Evolutionary conservation across 805 yeast species (phyloP), one percentile per base, ranked within the genome.

Genomic region (Zygosaccharomyces rouxii): DNA sequence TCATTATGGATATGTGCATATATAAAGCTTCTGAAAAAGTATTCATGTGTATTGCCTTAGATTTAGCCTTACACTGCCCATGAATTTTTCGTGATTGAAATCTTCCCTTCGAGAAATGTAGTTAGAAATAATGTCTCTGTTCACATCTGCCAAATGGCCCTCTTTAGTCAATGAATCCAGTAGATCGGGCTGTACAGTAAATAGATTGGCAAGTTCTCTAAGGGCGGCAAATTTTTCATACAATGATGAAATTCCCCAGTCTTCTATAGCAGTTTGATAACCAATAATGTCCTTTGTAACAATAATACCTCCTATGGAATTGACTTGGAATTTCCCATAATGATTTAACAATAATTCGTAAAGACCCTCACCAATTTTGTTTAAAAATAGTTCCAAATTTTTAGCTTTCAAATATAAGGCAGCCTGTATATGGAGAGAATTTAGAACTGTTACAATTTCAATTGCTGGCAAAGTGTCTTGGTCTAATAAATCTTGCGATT

Each of bases 261-360:
- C 74, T 47, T 83, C 88, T 38, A 86, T 75, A 11, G 78, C 73
- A 13, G 78, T 73, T 63, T 88, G 92, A 60, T 84, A 87, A 40
- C 86, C 78, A 33, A 86, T 84, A 6, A 86, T 81, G 67, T 90
- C 97, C 58, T 84, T 86, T 0, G 95, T 86, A 11, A 88, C 77
- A 11, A 85, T 79, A 51, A 84, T 74, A 26, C 96, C 96, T 46
- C 97, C 98, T 5, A 82, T 79, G 1, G 89, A 81, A 56, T 80
- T 86, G 54, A 90, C 87, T 35, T 79, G 80, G 62, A 80, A 86
- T 58, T 82, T 85, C 51, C 82, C 81, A 64, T 84, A 83, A 62
- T 90, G 97, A 23, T 74, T 78, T 56, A 88, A 70, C 41, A 92
- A 68, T 38, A 79, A 71, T 23, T 74, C 73, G 56, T 84, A 75